A percentile compares a stretch with the other conserved stretches of the same genome.
Conservation (phyloP, 345 rosid species). For the Firmiana major region DNA sequence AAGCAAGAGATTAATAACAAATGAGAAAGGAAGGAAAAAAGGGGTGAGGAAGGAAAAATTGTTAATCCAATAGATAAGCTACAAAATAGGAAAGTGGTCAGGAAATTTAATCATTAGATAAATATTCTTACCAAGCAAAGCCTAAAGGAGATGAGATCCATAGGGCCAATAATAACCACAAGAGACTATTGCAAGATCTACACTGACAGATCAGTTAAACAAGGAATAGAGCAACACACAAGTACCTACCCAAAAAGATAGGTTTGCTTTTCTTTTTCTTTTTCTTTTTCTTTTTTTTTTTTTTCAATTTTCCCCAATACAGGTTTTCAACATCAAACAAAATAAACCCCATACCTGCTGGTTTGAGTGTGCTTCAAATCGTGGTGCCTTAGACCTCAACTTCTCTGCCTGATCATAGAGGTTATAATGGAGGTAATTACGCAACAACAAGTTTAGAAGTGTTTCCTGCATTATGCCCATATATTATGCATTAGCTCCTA, state of each 20-base stretch:
- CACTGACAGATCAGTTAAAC: background rate
- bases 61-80: too few relatives aligned
- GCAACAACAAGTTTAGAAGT: conserved; percentile 75
- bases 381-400: conserved; percentile 80
- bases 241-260: background rate
- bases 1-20: conserved; percentile 2
- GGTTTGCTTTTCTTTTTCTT: background rate
- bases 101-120: too few relatives aligned
- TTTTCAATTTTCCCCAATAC: background rate
- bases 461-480: conserved; percentile 62
- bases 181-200: background rate
- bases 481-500: conserved; percentile 17
- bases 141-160: background rate
- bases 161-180: background rate
- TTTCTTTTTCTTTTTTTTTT: too few relatives aligned
- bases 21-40: background rate
- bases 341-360: conserved; percentile 54
- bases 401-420: conserved; percentile 90
- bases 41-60: too few relatives aligned
- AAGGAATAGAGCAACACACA: background rate
- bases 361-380: conserved; percentile 91
- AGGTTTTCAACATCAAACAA: background rate
- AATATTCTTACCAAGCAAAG: too few relatives aligned
- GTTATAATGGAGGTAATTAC: conserved; percentile 80
- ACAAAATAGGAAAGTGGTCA: too few relatives aligned